Evolutionary conservation across 208 protist genomes (phyloP), one percentile per base, ranked within the genome.

Genomic region (Acanthamoeba castellanii): DNA sequence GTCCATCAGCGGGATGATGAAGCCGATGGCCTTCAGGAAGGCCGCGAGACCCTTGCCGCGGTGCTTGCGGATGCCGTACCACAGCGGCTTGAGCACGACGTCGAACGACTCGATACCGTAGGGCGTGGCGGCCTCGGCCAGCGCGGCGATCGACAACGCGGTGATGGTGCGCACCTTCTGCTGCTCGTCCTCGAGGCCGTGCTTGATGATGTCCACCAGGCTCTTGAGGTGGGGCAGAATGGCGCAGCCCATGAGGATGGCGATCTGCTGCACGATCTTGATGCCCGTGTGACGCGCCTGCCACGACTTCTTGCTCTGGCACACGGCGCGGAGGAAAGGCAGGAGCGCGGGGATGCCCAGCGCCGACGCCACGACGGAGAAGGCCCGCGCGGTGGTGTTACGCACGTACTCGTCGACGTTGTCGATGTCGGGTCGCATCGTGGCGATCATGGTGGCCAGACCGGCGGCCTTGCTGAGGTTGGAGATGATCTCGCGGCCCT

Each of bases 61-160:
- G 32, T 99, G 98, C 50, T 97, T 95, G 66, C 98, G 96, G 45
- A 98, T 98, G 96, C 99, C 99, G 70, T 99, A 98, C 97, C 98
- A 99, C 16, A 99, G 98, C 47, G 99, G 98, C 92, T 99, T 98
- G 37, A 99, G 97, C 27, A 99, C 97, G 57, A 96, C 96, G 76
- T 99, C 98, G 91, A 99, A 99, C 50, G 99, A 98, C 95, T 99
- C 99, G 88, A 99, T 99, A 89, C 99, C 99, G 97, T 99, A 99
- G 0, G 99, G 99, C 13, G 98, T 98, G 11, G 98, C 97, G 0
- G 99, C 98, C 96, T 99, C 99, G 7, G 99, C 99, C 6, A 99
- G 98, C 32, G 98, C 98, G 6, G 99, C 98, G 45, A 99, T 96
- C 13, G 99, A 98, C 30, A 99, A 96, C 4, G 99, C 99, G 0